Base-by-base conservation (phyloP, 2,329 filamentous ascomycete genomes). In the Iodosphaeria phyllophila region DNA sequence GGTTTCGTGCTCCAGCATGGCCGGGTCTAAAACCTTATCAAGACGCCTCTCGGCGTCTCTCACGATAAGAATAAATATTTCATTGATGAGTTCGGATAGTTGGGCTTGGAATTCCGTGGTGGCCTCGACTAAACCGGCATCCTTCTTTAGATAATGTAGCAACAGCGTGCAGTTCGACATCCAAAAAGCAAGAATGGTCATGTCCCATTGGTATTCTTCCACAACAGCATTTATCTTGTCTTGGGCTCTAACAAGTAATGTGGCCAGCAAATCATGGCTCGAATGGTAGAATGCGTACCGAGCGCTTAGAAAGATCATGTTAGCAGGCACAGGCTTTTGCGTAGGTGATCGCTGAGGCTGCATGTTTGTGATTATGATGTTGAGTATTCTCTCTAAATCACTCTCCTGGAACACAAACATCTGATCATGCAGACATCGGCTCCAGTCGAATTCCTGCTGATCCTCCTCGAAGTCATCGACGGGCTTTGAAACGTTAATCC, bases 361-460 rank as follows among this genome's bases (percentile, higher is more conserved):
- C 89, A 98, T 95, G 41, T 89, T 86, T 32, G 86, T 95, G 43
- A 98, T 92, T 44, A 95, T 73, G 28, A 95, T 89, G 44, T 92
- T 78, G 36, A 98, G 64, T 40, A 98, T 93, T 30, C 75, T 73
- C 30, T 86, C 77, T 25, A 98, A 64, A 43, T 98, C 86, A 44
- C 70, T 75, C 37, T 95, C 86, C 47, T 98, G 89, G 46, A 98
- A 98, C 18, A 98, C 89, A 46, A 98, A 98, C 89, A 98, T 98
- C 47, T 98, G 89, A 46, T 98, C 89, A 44, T 93, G 82, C 24
- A 92, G 59, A 48, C 89, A 98, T 38, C 78, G 66, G 34, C 77
- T 77, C 89, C 89, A 98, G 31, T 93, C 76, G 41, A 98, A 98
- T 34, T 95, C 89, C 41, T 91, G 84, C 28, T 74, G 70, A 29